phyloP scores from a whole-genome alignment of 1,284 basidiomycete genomes.

The Trichosporon sp. region DNA sequence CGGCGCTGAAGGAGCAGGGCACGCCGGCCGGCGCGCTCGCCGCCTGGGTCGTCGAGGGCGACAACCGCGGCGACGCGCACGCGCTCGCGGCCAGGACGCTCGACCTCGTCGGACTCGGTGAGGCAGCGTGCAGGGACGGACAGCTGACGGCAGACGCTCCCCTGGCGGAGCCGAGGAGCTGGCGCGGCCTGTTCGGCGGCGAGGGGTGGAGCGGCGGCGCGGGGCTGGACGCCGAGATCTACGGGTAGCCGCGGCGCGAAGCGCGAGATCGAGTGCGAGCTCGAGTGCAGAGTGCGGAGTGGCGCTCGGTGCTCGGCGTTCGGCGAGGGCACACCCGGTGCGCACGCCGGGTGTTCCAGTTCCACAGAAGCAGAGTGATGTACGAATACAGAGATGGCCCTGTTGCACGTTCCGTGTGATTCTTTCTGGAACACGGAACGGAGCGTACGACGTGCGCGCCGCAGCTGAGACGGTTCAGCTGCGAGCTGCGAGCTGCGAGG shows the following conservation, averaged over 20 bases:
- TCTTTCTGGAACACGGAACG: neutral
- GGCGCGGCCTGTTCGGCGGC: conserved; percentile 45
- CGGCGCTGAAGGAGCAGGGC: conserved; percentile 43
- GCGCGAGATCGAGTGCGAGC: no score
- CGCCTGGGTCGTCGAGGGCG: conserved; percentile 65
- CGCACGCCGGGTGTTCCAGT: no score
- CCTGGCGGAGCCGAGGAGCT: conserved; percentile 35
- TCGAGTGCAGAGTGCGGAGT: no score
- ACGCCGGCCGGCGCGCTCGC: conserved; percentile 46
- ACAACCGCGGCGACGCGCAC: conserved; percentile 67
- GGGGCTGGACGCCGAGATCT: conserved; percentile 41
- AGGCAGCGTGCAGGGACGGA: conserved; percentile 2
- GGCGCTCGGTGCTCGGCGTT: no score
- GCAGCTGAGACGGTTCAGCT: no score
- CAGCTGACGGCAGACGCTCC: conserved; percentile 17
- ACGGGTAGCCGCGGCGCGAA: conserved; percentile 46
- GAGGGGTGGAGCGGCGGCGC: conserved; percentile 45
- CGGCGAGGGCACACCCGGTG: no score
- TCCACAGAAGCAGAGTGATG: neutral
- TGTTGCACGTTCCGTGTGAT: neutral
- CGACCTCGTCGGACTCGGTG: conserved; percentile 51
- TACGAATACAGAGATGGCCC: neutral
- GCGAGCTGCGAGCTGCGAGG: no score
- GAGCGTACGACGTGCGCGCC: no score
- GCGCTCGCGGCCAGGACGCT: conserved; percentile 58